Evolutionary conservation across 371 early-diverging fungal genomes (phyloP), one percentile per base, ranked within the genome.

Genomic region (Massospora cicadina): DNA sequence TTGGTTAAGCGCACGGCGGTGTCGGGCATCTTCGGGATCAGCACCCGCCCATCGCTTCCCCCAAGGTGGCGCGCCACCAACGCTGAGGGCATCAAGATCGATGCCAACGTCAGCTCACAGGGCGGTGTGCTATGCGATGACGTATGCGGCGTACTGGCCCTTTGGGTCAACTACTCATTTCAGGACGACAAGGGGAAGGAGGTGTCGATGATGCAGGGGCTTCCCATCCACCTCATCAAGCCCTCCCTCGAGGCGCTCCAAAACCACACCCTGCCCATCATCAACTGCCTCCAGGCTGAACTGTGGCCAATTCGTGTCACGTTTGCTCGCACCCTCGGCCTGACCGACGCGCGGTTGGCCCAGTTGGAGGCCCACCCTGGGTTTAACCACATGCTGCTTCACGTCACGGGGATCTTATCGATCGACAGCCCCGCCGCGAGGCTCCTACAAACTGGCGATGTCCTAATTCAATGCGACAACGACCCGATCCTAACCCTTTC

Each of bases 391-490:
- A 82, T 83, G 25, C 73, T 91, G 66, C 68, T 90, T 7, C 85
- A 88, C 65, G 81, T 85, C 12, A 72, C 87, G 25, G 81, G 82
- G 23, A 72, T 81, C 26, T 68, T 83, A 65, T 77, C 79, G 28
- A 69, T 75, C 31, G 72, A 73, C 12, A 76, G 78, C 3, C 76
- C 77, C 1, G 81, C 83, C 0, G 77, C 83, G 26, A 71, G 73
- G 65, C 75, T 81, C 2, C 69, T 87, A 63, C 74, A 82, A 67
- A 89, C 88, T 0, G 88, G 92, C 32, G 96, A 95, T 69, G 72
- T 94, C 28, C 76, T 95, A n/a, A 73, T 93, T n/a, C 80, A 83
- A 33, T 73, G 90, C 31, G 76, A 89, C 60, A 88, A 86, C 33
- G 55, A 2, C 30, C 54, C 33, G 13, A 55, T 65, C 21, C 7